These are phyloP conservation scores for Pisolithus orientalis DNA, from an alignment of 768 basidiomycete species.

Conservation along the genomic window DNA sequence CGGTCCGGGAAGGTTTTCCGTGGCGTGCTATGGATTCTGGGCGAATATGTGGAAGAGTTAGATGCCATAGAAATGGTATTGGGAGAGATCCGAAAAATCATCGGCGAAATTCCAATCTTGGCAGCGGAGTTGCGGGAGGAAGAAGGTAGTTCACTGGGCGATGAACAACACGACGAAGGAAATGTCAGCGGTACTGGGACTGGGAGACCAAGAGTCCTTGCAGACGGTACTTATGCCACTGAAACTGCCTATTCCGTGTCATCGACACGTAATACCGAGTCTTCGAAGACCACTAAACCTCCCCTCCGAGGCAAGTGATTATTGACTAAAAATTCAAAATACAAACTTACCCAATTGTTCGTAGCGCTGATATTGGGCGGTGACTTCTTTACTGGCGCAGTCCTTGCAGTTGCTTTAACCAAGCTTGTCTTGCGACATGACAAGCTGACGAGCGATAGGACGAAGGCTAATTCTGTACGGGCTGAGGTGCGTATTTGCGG, in stretches of 20 bases:
- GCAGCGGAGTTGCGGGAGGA: constrained; percentile 84
- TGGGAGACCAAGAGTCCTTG: constrained; percentile 72
- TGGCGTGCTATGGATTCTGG: constrained; percentile 96
- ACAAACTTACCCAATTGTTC: not conserved
- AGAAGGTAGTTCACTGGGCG: constrained; percentile 40
- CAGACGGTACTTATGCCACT: constrained; percentile 97
- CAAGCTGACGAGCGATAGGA: constrained; percentile 43
- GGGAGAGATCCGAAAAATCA: constrained; percentile 71
- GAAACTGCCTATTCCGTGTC: constrained; percentile 82
- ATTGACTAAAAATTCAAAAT: not conserved
- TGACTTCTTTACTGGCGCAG: constrained; percentile 94
- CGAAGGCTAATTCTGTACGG: constrained; percentile 62
- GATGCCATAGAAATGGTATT: constrained; percentile 67
- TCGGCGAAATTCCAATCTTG: constrained; percentile 97
- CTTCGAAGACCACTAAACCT: constrained; percentile 87
- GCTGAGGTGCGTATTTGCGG: constrained; percentile 60
- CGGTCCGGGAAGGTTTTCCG: constrained; percentile 97
- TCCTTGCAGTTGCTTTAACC: constrained; percentile 83
- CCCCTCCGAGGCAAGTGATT: constrained; percentile 66
- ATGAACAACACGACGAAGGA: constrained; percentile 36
- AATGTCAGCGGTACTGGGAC: constrained; percentile 36
- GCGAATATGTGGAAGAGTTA: constrained; percentile 78
- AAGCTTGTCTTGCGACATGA: constrained; percentile 82
- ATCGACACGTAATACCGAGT: constrained; percentile 56
- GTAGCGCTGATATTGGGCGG: constrained; percentile 84